Evolutionary conservation across 2,329 filamentous ascomycete genomes (phyloP).

Genomic region (Botrytis deweyae): DNA sequence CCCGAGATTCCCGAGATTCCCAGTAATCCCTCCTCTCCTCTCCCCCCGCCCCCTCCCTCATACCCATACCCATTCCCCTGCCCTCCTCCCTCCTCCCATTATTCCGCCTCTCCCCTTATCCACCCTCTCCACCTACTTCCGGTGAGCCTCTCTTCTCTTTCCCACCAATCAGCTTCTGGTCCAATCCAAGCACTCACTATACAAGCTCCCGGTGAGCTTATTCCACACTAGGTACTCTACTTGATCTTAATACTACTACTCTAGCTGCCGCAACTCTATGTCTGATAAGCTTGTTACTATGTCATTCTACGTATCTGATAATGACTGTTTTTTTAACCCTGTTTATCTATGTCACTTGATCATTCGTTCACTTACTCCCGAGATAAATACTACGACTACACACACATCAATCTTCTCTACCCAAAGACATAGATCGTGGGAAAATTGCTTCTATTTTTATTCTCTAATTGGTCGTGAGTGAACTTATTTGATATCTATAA

Average conservation of each 20-base stretch:
- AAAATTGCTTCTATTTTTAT: slow-evolving; percentile 5
- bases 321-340: neutral
- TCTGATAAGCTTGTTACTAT: neutral
- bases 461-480: neutral
- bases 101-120: no score
- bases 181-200: neutral
- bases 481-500: slow-evolving; percentile 15
- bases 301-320: neutral
- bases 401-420: neutral
- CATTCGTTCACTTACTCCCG: neutral
- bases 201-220: neutral
- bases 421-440: neutral
- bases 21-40: no score
- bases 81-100: no score
- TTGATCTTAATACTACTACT: neutral
- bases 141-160: neutral
- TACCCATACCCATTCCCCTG: no score
- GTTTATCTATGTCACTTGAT: neutral
- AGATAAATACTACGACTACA: neutral
- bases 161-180: neutral
- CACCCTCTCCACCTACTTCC: neutral
- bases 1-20: no score
- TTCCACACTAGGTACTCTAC: neutral
- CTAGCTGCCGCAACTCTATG: neutral
- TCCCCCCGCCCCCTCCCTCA: no score